Base-by-base conservation (phyloP, 345 rosid genomes). In the Eucalyptus curtisii region DNA sequence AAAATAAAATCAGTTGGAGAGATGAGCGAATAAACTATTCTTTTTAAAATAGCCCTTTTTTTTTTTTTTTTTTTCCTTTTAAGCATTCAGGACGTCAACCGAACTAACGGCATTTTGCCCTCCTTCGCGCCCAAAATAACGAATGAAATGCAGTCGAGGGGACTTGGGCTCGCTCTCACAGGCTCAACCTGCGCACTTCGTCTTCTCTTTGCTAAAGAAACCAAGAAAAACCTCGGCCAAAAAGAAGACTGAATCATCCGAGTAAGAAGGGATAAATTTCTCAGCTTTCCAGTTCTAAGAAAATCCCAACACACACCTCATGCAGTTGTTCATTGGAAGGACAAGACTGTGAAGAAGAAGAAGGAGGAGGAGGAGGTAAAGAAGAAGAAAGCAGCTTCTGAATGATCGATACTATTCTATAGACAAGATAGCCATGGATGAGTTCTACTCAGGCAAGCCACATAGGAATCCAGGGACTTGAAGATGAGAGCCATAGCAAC, bases 41-140 rank as follows among this genome's bases (percentile, higher is more conserved):
- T 14, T 64, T 31, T 64, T n/a, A 0, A 30, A 64, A 64, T 1
- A 14, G 10, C 37, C 71, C 37, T 0, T 55, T 64, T 11, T 13
- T 59, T 64, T 11, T 7, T 27, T 53, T 4, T 13, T 64, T 4
- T 7, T 64, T 30, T 0, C 15, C 9, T 14, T 30, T 14, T 0
- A 61, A 61, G 71, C 5, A 13, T 68, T 16, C 19, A 31, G 42
- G 42, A 31, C 6, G 42, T 31, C 45, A 71, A 71, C 82, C 45
- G 45, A 71, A 71, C 12, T 71, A 71, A 71, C 27, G 82, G 82
- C 47, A 37, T 37, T 37, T 71, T 19, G 45, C 45, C 81, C 45
- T 71, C 40, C 27, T 37, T 71, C 45, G 81, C 45, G 81, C 45
- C 14, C 25, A 71, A 71, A 37, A 8, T 37, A 19, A 71, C 27